phyloP scores from a whole-genome alignment of 2,329 filamentous ascomycete genomes.

The Phaeosphaeria sp. region DNA sequence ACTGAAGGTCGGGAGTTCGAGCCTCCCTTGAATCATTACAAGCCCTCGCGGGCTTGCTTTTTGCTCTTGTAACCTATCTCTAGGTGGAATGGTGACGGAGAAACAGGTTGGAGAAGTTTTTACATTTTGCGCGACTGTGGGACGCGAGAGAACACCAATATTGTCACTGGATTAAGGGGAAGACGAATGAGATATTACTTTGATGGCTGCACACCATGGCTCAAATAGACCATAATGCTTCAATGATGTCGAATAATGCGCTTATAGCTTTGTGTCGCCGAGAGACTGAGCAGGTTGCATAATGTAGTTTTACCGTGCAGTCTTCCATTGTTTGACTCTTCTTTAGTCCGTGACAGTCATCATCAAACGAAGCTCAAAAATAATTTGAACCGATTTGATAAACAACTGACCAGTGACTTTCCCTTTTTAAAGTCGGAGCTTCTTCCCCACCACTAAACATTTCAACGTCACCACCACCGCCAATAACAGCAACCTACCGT shows the following conservation, averaged over 20 bases:
- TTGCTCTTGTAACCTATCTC: not conserved
- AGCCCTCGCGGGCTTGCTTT: not conserved
- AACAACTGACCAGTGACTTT: not conserved
- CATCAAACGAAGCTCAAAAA: too few relatives aligned
- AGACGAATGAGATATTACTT: too few relatives aligned
- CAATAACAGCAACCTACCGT: not conserved
- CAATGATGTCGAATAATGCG: too few relatives aligned
- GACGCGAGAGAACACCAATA: not conserved
- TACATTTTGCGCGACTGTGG: not conserved
- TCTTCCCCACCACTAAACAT: not conserved
- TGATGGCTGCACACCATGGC: too few relatives aligned
- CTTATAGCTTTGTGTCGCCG: too few relatives aligned
- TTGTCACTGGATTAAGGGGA: too few relatives aligned
- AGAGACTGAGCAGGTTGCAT: too few relatives aligned
- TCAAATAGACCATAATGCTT: too few relatives aligned
- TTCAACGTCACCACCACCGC: not conserved
- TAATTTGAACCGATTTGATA: too few relatives aligned
- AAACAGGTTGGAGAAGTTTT: not conserved
- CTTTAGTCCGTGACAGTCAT: too few relatives aligned
- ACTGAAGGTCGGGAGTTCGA: slow-evolving; percentile 10
- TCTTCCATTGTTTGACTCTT: too few relatives aligned
- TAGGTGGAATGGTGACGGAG: not conserved
- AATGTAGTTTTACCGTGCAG: too few relatives aligned
- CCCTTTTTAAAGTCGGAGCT: not conserved
- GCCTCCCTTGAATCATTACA: slow-evolving; percentile 4